Conservation (phyloP, 768 basidiomycete species). For the Termitomyces sp. region DNA sequence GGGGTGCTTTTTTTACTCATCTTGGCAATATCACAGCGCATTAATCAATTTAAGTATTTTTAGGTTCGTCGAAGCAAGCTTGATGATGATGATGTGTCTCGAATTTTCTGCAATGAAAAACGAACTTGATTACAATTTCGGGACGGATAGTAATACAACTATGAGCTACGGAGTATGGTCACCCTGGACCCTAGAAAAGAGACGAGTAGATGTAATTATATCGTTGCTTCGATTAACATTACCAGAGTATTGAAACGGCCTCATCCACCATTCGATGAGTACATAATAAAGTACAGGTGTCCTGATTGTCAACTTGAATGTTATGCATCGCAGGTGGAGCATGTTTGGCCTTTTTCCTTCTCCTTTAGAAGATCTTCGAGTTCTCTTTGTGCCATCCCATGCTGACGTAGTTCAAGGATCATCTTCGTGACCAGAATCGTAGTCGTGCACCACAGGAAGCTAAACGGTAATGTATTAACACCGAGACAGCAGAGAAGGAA, state of each 20-base stretch:
- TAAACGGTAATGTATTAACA: slow-evolving; percentile 8
- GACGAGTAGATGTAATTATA: not conserved
- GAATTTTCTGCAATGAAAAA: no score
- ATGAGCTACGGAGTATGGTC: not conserved
- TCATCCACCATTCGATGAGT: not conserved
- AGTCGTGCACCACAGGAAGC: slow-evolving; percentile 32
- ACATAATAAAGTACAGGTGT: no score
- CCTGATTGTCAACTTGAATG: not conserved
- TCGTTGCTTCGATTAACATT: not conserved
- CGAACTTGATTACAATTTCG: no score
- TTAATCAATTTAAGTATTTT: no score
- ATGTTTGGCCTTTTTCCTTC: not conserved
- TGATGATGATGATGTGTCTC: no score
- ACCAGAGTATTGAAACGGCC: not conserved
- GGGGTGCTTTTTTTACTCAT: no score
- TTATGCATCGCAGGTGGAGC: not conserved
- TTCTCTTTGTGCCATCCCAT: slow-evolving; percentile 2
- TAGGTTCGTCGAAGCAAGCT: not conserved
- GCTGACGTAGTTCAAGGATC: slow-evolving; percentile 27
- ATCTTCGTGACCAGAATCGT: slow-evolving; percentile 29
- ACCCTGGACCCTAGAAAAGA: not conserved
- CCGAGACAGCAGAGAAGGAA: not conserved
- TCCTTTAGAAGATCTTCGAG: not conserved
- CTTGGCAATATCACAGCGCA: no score
- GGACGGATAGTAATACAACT: not conserved